Conservation (phyloP, 345 rosid genomes). For the Murraya paniculata region DNA sequence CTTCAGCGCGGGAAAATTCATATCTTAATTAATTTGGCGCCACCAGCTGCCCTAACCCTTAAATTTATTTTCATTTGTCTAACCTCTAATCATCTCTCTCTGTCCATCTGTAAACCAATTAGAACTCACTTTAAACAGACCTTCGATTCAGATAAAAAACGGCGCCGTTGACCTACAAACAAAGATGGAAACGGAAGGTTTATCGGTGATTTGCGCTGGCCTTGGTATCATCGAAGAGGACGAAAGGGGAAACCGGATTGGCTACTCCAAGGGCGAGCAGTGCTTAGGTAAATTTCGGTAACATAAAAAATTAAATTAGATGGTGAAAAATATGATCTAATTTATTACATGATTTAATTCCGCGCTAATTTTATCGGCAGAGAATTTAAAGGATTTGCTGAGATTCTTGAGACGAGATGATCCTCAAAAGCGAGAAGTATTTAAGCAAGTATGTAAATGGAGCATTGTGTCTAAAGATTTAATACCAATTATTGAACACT, state of each 20-base stretch:
- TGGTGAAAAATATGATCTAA: neutral
- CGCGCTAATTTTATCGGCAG: conserved; percentile 23
- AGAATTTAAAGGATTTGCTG: conserved; percentile 74
- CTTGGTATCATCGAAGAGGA: conserved; percentile 62
- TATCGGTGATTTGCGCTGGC: conserved; percentile 67
- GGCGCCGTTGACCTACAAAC: neutral
- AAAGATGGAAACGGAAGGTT: conserved; percentile 54
- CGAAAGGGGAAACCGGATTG: conserved; percentile 40
- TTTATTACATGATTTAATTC: neutral
- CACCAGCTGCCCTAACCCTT: conserved; percentile 15
- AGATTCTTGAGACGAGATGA: conserved; percentile 84
- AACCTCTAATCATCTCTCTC: conserved; percentile 1
- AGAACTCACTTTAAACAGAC: neutral
- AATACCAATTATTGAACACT: conserved; percentile 77
- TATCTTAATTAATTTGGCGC: conserved; percentile 24
- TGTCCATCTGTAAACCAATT: neutral
- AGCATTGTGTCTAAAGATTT: conserved; percentile 70
- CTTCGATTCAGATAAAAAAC: neutral
- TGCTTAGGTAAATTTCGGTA: conserved; percentile 48
- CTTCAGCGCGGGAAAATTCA: conserved; percentile 40
- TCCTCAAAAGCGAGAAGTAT: conserved; percentile 74
- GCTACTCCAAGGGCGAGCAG: conserved; percentile 57
- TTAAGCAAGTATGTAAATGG: conserved; percentile 92
- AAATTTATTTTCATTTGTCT: neutral
- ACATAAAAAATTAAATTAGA: neutral